Conservation (phyloP, 768 basidiomycete genomes). For the Pholiota molesta region DNA sequence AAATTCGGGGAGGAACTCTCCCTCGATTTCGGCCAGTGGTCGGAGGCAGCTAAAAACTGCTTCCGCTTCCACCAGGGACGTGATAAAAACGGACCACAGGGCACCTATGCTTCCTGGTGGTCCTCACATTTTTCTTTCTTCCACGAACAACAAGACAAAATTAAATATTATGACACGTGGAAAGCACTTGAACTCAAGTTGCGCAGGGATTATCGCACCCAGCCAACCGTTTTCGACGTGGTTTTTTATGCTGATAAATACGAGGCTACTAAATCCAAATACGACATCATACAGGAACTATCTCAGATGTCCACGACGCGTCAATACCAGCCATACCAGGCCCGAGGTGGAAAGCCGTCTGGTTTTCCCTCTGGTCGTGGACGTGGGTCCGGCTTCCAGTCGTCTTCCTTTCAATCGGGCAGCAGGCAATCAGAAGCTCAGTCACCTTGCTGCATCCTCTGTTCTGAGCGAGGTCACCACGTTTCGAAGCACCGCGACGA, state of each 20-base stretch:
- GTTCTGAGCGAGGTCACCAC: slow-evolving; percentile 8
- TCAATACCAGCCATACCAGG: too few relatives aligned
- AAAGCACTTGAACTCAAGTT: slow-evolving; percentile 9
- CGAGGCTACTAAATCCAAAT: not conserved
- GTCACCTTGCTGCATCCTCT: slow-evolving; percentile 11
- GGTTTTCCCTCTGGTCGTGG: not conserved
- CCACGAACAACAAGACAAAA: not conserved
- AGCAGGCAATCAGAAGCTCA: not conserved
- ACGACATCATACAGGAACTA: too few relatives aligned
- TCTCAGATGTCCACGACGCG: too few relatives aligned
- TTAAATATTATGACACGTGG: slow-evolving; percentile 13
- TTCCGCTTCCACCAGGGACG: slow-evolving; percentile 11
- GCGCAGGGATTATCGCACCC: not conserved
- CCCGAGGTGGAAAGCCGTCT: not conserved
- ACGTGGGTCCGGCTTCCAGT: too few relatives aligned
- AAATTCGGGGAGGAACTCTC: not conserved
- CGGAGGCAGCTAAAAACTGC: slow-evolving; percentile 10
- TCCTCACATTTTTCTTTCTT: slow-evolving; percentile 12
- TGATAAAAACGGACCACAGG: not conserved
- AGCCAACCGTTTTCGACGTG: too few relatives aligned
- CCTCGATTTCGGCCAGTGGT: slow-evolving; percentile 3
- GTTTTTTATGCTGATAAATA: not conserved
- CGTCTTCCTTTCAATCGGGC: slow-evolving; percentile 11
- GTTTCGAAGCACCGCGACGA: not conserved
- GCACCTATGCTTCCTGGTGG: not conserved